Evolutionary conservation across 2,329 filamentous ascomycete species (phyloP), one percentile per base, ranked within the genome.

Genomic region (Fusarium pseudonygamai): DNA sequence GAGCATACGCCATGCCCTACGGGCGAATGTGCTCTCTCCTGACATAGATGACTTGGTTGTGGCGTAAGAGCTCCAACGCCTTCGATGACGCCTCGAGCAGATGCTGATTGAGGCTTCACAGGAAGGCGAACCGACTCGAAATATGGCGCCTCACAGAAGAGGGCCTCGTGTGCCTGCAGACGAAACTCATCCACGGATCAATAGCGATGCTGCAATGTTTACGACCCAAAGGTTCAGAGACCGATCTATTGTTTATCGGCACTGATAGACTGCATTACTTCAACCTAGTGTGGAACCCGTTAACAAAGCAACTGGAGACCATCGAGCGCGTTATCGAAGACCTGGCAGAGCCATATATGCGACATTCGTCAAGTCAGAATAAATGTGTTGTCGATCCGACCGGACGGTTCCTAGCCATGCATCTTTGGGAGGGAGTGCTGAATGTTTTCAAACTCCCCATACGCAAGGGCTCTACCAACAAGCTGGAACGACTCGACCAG

Each of bases 221-320:
- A 53, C 91, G 91, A 32, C 94, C 95, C 11, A 90, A 90, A 55
- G 90, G 93, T 75, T 91, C 92, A 34, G 83, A 87, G 10, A 94
- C 91, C 53, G 95, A 98, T 76, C 90, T 98, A 70, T 89, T 99
- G 69, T 97, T 99, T 80, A 89, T 99, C 64, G 96, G 95, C 56
- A 99, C 96, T 52, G 93, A 97, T 79, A 91, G 93, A 62, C 93
- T 93, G 76, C 92, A 95, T 78, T 98, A 97, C 84, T 97, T 98
- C 81, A 97, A 94, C 4, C 82, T 97, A 26, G 91, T 88, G 22
- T 99, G 96, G 95, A 91, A 98, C 76, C 78, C 87, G 1, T 82
- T 88, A 79, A 85, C 79, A 9, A 82, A 82, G 26, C 80, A 84
- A 64, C 81, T 92, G 6, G 85, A 88, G 14, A 89, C 87, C 0